Percentiles rank a stretch among this genome's conserved stretches.
Conservation (phyloP, 108 stramenopile species). For the Cyclotella sp. region DNA sequence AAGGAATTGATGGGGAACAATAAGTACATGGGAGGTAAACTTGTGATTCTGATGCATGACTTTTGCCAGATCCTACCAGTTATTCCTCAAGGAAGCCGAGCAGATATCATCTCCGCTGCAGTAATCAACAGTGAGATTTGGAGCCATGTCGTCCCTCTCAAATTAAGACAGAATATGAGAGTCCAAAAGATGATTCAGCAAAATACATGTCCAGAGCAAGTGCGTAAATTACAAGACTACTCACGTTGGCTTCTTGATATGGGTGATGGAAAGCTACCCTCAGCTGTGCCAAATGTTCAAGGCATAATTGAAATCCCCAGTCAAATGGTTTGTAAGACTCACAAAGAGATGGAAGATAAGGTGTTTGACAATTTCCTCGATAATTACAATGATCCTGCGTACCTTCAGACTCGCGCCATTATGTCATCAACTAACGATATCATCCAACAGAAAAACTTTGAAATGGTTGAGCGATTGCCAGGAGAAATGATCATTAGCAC, state of each 20-base stretch:
- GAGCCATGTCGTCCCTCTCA: neutral
- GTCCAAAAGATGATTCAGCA: neutral
- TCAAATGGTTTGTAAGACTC: slow-evolving; percentile 5
- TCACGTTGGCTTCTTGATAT: slow-evolving; percentile 4
- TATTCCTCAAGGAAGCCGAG: neutral
- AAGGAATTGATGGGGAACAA: slow-evolving; percentile 2
- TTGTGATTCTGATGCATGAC: slow-evolving; percentile 11
- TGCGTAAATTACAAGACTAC: neutral
- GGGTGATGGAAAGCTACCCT: too few species aligned
- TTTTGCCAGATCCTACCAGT: slow-evolving; percentile 15
- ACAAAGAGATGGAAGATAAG: slow-evolving; percentile 1
- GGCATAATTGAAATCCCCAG: slow-evolving; percentile 26
- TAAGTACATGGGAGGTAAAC: slow-evolving; percentile 8
- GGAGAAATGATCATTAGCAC: slow-evolving; percentile 4
- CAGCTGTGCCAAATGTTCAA: neutral
- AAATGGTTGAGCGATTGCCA: neutral
- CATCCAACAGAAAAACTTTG: slow-evolving; percentile 19
- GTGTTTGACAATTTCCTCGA: slow-evolving; percentile 13
- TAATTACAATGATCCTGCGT: neutral
- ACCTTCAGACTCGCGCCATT: slow-evolving; percentile 3
- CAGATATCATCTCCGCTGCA: neutral
- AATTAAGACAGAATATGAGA: slow-evolving; percentile 17
- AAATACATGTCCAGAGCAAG: neutral
- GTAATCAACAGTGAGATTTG: neutral
- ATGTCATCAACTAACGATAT: slow-evolving; percentile 20